Evolutionary conservation across 305 asterid genomes (phyloP), one percentile per base, ranked within the genome.

Genomic region (Vinca major): DNA sequence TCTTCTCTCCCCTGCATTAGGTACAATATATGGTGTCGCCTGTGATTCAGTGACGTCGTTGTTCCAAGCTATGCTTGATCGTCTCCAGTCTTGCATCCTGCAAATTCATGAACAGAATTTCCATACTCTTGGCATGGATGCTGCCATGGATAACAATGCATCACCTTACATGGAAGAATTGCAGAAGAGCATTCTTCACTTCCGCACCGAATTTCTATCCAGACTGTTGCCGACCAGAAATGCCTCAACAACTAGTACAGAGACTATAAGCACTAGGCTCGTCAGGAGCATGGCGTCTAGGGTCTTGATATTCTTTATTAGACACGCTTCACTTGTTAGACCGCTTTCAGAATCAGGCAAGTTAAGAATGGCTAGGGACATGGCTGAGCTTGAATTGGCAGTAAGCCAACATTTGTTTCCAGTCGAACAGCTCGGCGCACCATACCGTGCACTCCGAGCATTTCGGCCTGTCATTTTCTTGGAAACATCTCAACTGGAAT

Each of bases 101-200:
- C 90, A 87, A 77, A 93, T 93, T 60, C 99, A 93, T 33, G 89
- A 90, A 3, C 97, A 90, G 73, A 90, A 90, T 76, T 93, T 93
- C 16, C 84, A 84, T 48, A 80, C 84, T 17, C 88, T 83, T n/a
- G 86, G 89, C 62, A 69, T 92, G 80, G 98, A 93, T 70, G 87
- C 90, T 67, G 86, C 95, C 50, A 86, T 84, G 88, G 96, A 90
- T 67, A 82, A 73, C 73, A 89, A 86, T 60, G 85, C 96, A 57
- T 90, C 99, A 19, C 89, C 95, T 8, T 93, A 93, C 86, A 88
- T 90, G 97, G 99, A 93, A 77, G 97, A 93, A 75, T 71, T 90
- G 78, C 96, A 93, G 64, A 89, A 82, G 73, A 83, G 82, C 71
- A 89, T 89, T 56, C 81, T 80, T 66, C 99, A 87, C 77, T 93